Conservation (phyloP, 2,329 filamentous ascomycete genomes). For the Chalara sp. region DNA sequence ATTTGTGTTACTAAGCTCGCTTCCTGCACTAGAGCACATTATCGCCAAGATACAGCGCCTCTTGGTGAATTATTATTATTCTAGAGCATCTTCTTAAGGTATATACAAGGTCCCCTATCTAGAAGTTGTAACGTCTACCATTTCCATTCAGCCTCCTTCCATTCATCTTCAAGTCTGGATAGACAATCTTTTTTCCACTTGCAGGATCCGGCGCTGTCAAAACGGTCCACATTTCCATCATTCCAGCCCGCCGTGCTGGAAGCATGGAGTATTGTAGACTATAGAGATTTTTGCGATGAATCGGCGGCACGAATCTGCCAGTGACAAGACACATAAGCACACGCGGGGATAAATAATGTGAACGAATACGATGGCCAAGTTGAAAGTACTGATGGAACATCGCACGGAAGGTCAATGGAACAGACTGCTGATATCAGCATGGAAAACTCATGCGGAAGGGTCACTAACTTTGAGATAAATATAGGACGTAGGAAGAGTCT, state of each 20-base stretch:
- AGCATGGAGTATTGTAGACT: constrained; percentile 98
- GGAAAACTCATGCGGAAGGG: background rate
- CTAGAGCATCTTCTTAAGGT: background rate
- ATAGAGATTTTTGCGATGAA: constrained; percentile 90
- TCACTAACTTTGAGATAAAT: constrained; percentile 72
- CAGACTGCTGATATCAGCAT: constrained; percentile 49
- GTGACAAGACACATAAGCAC: constrained; percentile 85
- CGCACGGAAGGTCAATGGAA: constrained; percentile 80
- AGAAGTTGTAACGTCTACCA: constrained; percentile 12
- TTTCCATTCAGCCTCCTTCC: constrained; percentile 16
- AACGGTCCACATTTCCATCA: constrained; percentile 73
- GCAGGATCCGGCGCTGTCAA: constrained; percentile 15
- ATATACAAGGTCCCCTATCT: background rate
- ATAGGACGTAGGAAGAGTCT: constrained; percentile 59
- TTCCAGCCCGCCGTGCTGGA: constrained; percentile 70
- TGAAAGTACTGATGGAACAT: constrained; percentile 99
- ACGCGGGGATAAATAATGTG: constrained; percentile 86
- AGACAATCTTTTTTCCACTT: constrained; percentile 7
- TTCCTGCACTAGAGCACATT: too few relatives aligned
- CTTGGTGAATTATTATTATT: background rate
- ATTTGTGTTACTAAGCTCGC: too few relatives aligned
- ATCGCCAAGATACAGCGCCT: too few relatives aligned
- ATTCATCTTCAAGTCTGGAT: constrained; percentile 11
- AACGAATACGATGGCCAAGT: constrained; percentile 82
- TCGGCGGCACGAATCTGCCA: constrained; percentile 88